Conservation (phyloP, 805 yeast species). For the Ogataea nitratoaversa region DNA sequence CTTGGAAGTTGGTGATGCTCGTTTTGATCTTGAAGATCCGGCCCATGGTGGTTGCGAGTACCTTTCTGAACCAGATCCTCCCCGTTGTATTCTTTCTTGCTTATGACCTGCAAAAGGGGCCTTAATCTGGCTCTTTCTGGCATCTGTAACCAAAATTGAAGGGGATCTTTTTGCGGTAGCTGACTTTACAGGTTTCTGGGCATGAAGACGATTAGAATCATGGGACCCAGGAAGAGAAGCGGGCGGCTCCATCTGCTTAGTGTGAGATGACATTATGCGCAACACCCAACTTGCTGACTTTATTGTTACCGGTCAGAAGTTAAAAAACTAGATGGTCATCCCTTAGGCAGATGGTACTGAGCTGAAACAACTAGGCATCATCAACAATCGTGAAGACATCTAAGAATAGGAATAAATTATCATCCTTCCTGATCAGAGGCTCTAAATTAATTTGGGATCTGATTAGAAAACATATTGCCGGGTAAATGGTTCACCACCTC, state of each 20-base stretch:
- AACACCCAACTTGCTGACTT: too few species aligned
- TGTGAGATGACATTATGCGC: not conserved
- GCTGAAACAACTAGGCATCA: too few species aligned
- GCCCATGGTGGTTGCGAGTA: constrained; percentile 15
- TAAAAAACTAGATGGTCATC: too few species aligned
- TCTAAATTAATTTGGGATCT: too few species aligned
- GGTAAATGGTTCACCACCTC: not conserved
- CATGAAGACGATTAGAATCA: not conserved
- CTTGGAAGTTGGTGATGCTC: constrained; percentile 30
- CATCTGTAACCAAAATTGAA: constrained; percentile 88
- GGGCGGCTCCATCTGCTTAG: not conserved
- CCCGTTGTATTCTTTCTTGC: constrained; percentile 19
- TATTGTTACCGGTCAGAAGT: too few species aligned
- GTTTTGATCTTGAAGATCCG: constrained; percentile 9
- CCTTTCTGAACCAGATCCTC: constrained; percentile 13
- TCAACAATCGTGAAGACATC: too few species aligned
- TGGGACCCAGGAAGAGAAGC: not conserved
- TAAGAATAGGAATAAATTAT: too few species aligned
- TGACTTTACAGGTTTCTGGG: constrained; percentile 11
- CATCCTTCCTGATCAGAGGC: too few species aligned
- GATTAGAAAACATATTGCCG: not conserved
- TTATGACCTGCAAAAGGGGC: constrained; percentile 80
- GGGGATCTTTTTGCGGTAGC: constrained; percentile 82
- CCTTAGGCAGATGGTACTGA: too few species aligned
- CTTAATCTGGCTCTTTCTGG: constrained; percentile 51